These are phyloP conservation scores for Nemania diffusa DNA, from an alignment of 2,329 filamentous ascomycete genomes.

Conservation along the genomic window DNA sequence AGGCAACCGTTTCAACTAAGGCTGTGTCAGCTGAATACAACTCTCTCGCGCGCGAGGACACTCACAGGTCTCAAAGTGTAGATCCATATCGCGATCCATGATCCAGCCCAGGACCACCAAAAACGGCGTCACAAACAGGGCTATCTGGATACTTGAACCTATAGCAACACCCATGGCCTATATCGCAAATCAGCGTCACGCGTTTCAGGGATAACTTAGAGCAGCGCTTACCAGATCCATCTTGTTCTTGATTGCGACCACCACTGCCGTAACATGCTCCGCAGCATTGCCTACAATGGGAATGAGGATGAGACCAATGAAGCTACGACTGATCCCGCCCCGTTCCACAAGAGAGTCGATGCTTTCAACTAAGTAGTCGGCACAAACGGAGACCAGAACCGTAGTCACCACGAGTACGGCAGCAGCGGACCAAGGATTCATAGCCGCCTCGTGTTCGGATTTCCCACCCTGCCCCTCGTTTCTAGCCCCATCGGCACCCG, in stretches of 20 bases:
- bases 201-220: neutral
- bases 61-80: constrained; percentile 78
- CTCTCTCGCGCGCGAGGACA: constrained; percentile 22
- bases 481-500: constrained; percentile 41
- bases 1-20: constrained; percentile 77
- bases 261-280: constrained; percentile 83
- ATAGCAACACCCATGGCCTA: constrained; percentile 81
- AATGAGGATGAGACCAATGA: constrained; percentile 82
- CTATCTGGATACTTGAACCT: constrained; percentile 84
- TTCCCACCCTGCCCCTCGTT: constrained; percentile 57
- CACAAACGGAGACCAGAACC: constrained; percentile 75
- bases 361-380: constrained; percentile 80
- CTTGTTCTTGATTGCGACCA: constrained; percentile 81
- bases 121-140: constrained; percentile 81
- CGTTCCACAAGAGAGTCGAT: constrained; percentile 77
- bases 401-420: constrained; percentile 77
- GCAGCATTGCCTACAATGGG: constrained; percentile 84
- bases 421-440: constrained; percentile 71
- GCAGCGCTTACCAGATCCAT: constrained; percentile 64
- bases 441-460: constrained; percentile 53
- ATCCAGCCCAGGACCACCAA: constrained; percentile 84
- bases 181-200: constrained; percentile 18
- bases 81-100: constrained; percentile 76
- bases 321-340: constrained; percentile 79
- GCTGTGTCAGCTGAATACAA: constrained; percentile 25